Conservation (phyloP, 2,329 filamentous ascomycete genomes). For the Septoria petroselini region DNA sequence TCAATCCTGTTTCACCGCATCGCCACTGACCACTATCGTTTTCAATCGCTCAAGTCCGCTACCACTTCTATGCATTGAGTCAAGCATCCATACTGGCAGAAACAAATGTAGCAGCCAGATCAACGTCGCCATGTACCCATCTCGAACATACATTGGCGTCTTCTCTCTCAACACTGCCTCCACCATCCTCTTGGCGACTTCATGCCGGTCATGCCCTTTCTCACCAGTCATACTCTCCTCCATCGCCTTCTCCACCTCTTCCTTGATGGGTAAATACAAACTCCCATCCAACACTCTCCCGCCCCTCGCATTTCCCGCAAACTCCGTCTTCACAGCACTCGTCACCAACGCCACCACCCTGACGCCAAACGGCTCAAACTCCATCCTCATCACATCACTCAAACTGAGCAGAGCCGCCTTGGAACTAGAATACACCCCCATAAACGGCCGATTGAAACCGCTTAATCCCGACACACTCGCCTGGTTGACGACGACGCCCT, state of each 20-base stretch:
- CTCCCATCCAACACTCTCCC: conserved; percentile 47
- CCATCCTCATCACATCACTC: conserved; percentile 29
- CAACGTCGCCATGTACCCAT: conserved; percentile 18
- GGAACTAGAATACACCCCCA: conserved; percentile 39
- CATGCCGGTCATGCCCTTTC: conserved; percentile 18
- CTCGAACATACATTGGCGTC: conserved; percentile 12
- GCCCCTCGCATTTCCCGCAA: conserved; percentile 28
- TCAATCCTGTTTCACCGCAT: conserved; percentile 4
- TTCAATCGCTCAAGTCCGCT: conserved; percentile 14
- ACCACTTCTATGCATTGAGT: conserved; percentile 9
- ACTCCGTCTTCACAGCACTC: conserved; percentile 18
- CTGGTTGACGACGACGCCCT: conserved; percentile 40
- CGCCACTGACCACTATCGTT: neutral
- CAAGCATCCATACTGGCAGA: conserved; percentile 19
- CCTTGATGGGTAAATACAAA: conserved; percentile 50
- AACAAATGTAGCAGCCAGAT: conserved; percentile 21
- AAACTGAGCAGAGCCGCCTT: conserved; percentile 30
- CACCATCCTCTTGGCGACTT: conserved; percentile 17
- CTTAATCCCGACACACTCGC: conserved; percentile 34
- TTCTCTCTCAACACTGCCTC: conserved; percentile 16
- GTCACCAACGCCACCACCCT: conserved; percentile 29
- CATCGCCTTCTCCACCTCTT: conserved; percentile 33
- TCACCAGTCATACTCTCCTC: neutral
- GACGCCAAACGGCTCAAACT: conserved; percentile 33
- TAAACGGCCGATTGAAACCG: conserved; percentile 26